A percentile compares a stretch with the other conserved stretches of the same genome.
Evolutionary conservation across 805 yeast genomes (phyloP).

Genomic region (Ogataea paraovalis): DNA sequence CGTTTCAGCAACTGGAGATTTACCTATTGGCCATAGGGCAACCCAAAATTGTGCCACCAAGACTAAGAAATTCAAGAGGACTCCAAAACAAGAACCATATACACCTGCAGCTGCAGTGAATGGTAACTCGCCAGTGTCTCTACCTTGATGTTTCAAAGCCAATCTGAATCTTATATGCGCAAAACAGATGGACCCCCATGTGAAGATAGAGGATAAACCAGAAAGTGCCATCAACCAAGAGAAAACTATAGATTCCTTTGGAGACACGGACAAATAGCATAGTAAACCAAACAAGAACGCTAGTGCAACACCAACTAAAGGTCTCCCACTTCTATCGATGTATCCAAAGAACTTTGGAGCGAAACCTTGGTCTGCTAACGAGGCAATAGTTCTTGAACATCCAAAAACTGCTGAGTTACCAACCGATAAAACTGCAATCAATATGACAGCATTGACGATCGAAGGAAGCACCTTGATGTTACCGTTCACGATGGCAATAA

Average conservation of each 20-base stretch:
- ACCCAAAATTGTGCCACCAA: slow-evolving; percentile 77
- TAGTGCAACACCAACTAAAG: slow-evolving; percentile 59
- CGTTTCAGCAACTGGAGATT: slow-evolving; percentile 41
- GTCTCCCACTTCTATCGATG: slow-evolving; percentile 74
- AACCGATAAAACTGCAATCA: slow-evolving; percentile 67
- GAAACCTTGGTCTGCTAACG: slow-evolving; percentile 64
- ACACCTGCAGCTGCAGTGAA: slow-evolving; percentile 65
- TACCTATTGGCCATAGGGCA: slow-evolving; percentile 66
- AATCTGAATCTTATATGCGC: slow-evolving; percentile 66
- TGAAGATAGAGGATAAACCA: slow-evolving; percentile 67
- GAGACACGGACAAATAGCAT: slow-evolving; percentile 58
- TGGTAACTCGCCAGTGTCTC: slow-evolving; percentile 59
- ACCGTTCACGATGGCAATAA: slow-evolving; percentile 59
- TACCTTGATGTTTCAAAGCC: slow-evolving; percentile 61
- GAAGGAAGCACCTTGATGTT: slow-evolving; percentile 63
- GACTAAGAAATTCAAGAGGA: slow-evolving; percentile 51
- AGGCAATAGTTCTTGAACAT: slow-evolving; percentile 64
- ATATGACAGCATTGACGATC: slow-evolving; percentile 67
- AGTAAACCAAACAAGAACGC: slow-evolving; percentile 52
- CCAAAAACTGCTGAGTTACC: slow-evolving; percentile 72
- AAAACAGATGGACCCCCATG: slow-evolving; percentile 71
- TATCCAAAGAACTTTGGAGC: slow-evolving; percentile 60
- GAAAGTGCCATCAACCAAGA: slow-evolving; percentile 73
- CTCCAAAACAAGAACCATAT: slow-evolving; percentile 60
- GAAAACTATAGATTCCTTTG: slow-evolving; percentile 52